phyloP scores from a whole-genome alignment of 2,329 filamentous ascomycete species.

The Pseudonectria foliicola region DNA sequence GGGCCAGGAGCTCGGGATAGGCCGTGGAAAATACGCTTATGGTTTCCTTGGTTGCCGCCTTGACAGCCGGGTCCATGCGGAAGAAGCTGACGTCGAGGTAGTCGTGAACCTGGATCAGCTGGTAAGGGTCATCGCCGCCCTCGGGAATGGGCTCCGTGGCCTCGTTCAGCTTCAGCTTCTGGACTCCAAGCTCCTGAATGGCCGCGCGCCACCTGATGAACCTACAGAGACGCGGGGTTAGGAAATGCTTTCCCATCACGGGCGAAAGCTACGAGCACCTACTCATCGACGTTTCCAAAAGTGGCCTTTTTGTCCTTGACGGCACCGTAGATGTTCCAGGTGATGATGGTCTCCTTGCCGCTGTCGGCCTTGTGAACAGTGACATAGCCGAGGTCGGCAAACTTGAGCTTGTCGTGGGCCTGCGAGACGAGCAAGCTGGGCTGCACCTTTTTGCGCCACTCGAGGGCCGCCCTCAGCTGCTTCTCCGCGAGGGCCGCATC shows the following conservation, averaged over 20 bases:
- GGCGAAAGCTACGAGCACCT: slow-evolving; percentile 28
- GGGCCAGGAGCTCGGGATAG: slow-evolving; percentile 75
- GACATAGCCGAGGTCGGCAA: slow-evolving; percentile 72
- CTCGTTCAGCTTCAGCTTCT: slow-evolving; percentile 61
- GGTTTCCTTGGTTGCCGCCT: slow-evolving; percentile 68
- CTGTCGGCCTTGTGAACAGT: slow-evolving; percentile 58
- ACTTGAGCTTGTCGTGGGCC: slow-evolving; percentile 62
- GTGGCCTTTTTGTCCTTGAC: slow-evolving; percentile 78
- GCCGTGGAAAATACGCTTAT: slow-evolving; percentile 74
- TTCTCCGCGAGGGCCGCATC: slow-evolving; percentile 66
- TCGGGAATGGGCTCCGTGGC: slow-evolving; percentile 67
- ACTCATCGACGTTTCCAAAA: slow-evolving; percentile 78
- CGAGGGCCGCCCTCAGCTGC: slow-evolving; percentile 71
- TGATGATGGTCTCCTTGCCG: slow-evolving; percentile 58
- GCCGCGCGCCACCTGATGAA: slow-evolving; percentile 87
- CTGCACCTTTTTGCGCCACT: slow-evolving; percentile 74
- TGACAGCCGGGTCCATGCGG: slow-evolving; percentile 69
- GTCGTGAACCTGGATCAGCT: slow-evolving; percentile 90
- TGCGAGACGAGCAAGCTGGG: slow-evolving; percentile 59
- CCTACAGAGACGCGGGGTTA: slow-evolving; percentile 36
- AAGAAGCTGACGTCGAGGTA: slow-evolving; percentile 85
- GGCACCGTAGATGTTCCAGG: slow-evolving; percentile 89
- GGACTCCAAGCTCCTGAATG: slow-evolving; percentile 80
- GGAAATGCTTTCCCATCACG: neutral
- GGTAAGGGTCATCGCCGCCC: slow-evolving; percentile 73